phyloP scores from a whole-genome alignment of 331 rosid genomes.

The Rosa hybrid region DNA sequence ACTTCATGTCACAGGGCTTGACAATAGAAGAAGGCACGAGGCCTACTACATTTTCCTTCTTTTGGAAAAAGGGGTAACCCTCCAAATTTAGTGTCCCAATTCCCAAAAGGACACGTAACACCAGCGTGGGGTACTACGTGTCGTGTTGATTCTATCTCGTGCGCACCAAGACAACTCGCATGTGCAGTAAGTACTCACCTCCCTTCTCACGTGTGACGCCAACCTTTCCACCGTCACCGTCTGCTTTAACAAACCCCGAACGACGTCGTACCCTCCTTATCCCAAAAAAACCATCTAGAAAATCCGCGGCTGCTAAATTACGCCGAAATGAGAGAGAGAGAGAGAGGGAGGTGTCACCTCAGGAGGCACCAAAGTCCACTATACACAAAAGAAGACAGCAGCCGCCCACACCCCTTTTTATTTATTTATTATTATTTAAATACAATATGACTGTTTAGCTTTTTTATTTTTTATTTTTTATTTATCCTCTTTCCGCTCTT shows the following conservation, averaged over 20 bases:
- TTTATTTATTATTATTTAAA: background rate
- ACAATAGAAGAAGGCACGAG: background rate
- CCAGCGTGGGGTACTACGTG: background rate
- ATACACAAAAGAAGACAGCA: conserved; percentile 5
- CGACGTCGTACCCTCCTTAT: background rate
- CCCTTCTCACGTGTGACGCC: background rate
- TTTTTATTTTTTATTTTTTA: background rate
- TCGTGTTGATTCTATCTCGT: background rate
- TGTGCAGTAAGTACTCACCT: background rate
- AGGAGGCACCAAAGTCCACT: conserved; percentile 36
- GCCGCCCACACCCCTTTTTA: conserved; percentile 44
- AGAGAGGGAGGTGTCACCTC: conserved; percentile 45
- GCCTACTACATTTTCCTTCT: background rate
- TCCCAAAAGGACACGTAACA: background rate
- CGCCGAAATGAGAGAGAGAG: background rate
- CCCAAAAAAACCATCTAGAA: background rate
- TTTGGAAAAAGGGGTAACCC: background rate
- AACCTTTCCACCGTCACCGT: background rate
- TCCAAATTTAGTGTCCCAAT: background rate
- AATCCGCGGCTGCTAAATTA: background rate
- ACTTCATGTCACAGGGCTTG: background rate
- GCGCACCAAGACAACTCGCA: background rate
- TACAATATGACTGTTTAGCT: background rate
- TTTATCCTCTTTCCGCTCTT: background rate
- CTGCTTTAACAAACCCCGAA: background rate